Base-by-base conservation (phyloP, 208 protist genomes). In the Leishmania guyanensis region DNA sequence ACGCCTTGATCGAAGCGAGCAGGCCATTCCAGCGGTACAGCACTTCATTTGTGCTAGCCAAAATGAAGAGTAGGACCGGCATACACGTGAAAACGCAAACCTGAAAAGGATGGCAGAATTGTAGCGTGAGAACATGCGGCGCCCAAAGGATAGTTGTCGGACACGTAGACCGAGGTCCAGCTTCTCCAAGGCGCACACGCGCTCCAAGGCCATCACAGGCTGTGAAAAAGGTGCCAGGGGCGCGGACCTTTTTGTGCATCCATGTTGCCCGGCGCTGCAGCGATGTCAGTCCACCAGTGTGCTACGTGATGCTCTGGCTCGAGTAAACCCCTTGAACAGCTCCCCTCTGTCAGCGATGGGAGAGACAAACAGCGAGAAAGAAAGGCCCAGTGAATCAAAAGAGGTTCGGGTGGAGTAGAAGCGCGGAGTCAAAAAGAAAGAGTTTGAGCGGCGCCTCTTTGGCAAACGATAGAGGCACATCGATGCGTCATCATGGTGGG, bases 1-100 rank as follows among this genome's bases (percentile, higher is more conserved):
- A 86, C 17, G 66, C 83, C 20, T 39, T 17, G 43, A 72, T 80
- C 5, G 58, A 16, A n/a, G 43, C 73, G 46, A 86, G 69, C 48
- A 86, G 71, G 2, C 4, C 39, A 26, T 64, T 85, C 78, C 70
- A 87, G 62, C 76, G 0, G 4, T 46, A 46, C 43, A 46, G 43
- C 43, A 6, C 43, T 46, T 46, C 43, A 46, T 46, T 4, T 46
- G 43, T 46, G 43, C 43, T 46, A 46, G 43, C 43, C 43, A 46
- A 46, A 46, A 46, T 6, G 43, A 4, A 46, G 43, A 46, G 43
- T 46, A 46, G 43, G 43, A 46, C 43, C 43, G 9, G 43, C 43
- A 46, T 46, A 46, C 43, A 46, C 43, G 43, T 46, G 43, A 46
- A 46, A 46, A 46, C 43, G 4, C 2, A 46, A 46, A 46, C 43